These are phyloP conservation scores for Puccinia triticina DNA, from an alignment of 1,284 basidiomycete species.

Conservation along the genomic window DNA sequence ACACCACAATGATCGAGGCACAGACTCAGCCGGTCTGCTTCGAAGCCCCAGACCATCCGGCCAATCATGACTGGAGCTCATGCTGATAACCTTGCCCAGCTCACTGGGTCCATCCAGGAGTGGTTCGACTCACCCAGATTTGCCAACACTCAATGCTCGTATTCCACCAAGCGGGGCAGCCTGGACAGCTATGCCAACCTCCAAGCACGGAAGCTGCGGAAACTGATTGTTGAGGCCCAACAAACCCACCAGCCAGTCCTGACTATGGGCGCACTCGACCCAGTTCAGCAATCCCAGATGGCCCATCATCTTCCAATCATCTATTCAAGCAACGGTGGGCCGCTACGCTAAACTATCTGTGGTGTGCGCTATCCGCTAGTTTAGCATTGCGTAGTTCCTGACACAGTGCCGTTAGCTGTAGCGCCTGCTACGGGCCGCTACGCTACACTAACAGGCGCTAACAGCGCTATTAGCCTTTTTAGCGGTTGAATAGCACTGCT, in stretches of 20 bases:
- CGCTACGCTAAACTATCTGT: no score
- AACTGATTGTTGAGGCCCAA: conserved; percentile 70
- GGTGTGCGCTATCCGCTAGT: no score
- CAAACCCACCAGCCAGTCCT: conserved; percentile 72
- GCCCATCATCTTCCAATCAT: conserved; percentile 59
- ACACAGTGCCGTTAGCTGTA: no score
- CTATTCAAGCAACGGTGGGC: no score
- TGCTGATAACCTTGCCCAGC: background rate
- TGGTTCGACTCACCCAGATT: conserved; percentile 82
- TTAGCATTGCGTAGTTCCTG: no score
- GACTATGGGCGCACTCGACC: conserved; percentile 73
- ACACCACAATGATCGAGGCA: background rate
- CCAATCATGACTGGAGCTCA: background rate
- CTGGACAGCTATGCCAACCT: conserved; percentile 72
- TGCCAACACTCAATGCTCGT: conserved; percentile 72
- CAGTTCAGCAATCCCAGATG: conserved; percentile 60
- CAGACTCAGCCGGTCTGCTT: background rate
- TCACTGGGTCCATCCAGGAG: conserved; percentile 62
- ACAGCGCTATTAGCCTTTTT: no score
- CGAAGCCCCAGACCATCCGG: background rate
- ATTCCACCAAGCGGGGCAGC: conserved; percentile 84
- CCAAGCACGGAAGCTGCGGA: conserved; percentile 79
- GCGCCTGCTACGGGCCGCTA: no score
- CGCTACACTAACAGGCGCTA: no score
- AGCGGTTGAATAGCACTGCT: no score